Percentiles rank a stretch among this genome's conserved stretches.
These are phyloP conservation scores for Arachis monticola DNA, from an alignment of 331 rosid species.

Conservation along the genomic window DNA sequence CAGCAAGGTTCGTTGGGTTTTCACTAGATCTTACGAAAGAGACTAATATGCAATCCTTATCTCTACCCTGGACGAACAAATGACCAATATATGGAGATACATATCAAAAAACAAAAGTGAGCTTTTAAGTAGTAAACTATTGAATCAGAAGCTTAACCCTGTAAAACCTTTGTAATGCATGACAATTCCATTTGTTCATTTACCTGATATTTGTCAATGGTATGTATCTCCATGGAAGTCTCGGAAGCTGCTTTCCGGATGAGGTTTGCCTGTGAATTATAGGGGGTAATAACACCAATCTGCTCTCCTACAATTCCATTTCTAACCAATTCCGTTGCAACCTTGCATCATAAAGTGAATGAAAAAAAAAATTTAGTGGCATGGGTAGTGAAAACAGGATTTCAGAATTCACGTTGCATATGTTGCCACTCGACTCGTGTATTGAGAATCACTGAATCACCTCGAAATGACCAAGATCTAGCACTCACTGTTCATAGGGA, in stretches of 20 bases:
- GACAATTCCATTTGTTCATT: constrained; percentile 10
- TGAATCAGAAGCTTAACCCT: not conserved
- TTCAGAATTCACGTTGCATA: constrained; percentile 7
- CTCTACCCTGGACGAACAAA: constrained; percentile 76
- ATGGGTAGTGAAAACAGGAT: not conserved
- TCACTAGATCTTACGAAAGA: constrained; percentile 90
- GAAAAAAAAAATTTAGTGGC: not conserved
- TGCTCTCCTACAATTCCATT: constrained; percentile 71
- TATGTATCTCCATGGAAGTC: constrained; percentile 84
- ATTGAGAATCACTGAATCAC: constrained; percentile 12
- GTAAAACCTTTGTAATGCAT: not conserved
- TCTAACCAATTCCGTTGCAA: constrained; percentile 64
- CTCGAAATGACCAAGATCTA: not conserved
- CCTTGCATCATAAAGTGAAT: constrained; percentile 54
- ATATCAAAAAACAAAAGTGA: not conserved
- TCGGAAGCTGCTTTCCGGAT: constrained; percentile 53
- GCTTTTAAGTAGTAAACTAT: constrained; percentile 1
- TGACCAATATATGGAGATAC: not conserved
- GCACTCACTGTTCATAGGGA: constrained; percentile 6
- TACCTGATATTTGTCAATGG: constrained; percentile 98
- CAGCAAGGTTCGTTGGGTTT: constrained; percentile 67
- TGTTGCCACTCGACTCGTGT: constrained; percentile 4
- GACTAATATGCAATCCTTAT: constrained; percentile 87
- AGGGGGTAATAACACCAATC: constrained; percentile 93
- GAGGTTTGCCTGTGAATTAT: constrained; percentile 93